Base-by-base conservation (phyloP, 75 land plant genomes). In the Larix kaempferi region DNA sequence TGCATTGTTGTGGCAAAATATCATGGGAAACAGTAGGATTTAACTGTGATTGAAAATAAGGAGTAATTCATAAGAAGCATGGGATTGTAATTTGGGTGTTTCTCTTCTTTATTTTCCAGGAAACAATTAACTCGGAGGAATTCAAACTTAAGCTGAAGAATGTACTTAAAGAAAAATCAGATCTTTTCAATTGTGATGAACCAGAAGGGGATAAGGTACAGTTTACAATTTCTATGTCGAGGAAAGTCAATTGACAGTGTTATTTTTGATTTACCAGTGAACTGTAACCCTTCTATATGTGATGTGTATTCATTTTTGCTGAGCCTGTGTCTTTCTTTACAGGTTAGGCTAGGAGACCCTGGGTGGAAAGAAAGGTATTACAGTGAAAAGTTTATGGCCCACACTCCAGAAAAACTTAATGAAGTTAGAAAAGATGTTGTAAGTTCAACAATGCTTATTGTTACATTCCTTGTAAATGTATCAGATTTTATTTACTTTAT, bases 331-430 rank as follows among this genome's bases (percentile, higher is more conserved):
- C 22, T n/a, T 25, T 62, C 26, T 62, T 79, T 54, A 19, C 61
- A 95, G 97, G 79, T 98, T 10, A 91, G 86, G 82, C 66, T 98
- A 60, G 99, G 98, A 67, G 92, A 85, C 73, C 90, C 95, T 65
- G 99, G 99, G 49, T 98, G 98, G 98, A 98, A 88, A 76, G 99
- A 94, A 56, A 86, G 99, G 75, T 98, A 98, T 77, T 98, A 98
- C 86, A 86, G 86, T 65, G 99, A 94, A 49, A 98, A 98, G 77
- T 98, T 98, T 74, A 74, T 78, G 65, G 89, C 86, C 29, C 84
- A 66, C 65, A 87, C 92, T 33, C 82, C 78, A 4, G 91, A 94
- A 74, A 91, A 92, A 83, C 73, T 81, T 75, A 94, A 98, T 60
- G 85, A 74, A 56, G 74, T 92, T n/a, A 77, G 85, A 74, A 94